Conservation (phyloP, 2,329 filamentous ascomycete species). For the Microdochium bolleyi region DNA sequence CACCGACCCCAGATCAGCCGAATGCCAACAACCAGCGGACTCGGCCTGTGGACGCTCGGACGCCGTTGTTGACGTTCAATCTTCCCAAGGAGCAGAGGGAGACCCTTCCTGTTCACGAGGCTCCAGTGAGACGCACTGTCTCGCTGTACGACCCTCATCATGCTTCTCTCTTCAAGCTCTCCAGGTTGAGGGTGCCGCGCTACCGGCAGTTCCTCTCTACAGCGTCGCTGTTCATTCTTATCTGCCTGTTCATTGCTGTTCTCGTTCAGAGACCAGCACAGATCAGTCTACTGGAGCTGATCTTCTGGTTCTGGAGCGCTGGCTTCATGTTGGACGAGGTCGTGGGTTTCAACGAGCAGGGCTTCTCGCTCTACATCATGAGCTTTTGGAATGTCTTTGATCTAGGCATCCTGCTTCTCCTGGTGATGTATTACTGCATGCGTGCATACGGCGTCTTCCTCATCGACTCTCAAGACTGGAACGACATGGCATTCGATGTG, state of each 20-base stretch:
- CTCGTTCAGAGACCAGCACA: conserved; percentile 65
- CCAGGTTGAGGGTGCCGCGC: conserved; percentile 79
- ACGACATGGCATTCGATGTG: conserved; percentile 87
- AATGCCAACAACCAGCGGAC: conserved; percentile 14
- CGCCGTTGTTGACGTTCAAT: conserved; percentile 39
- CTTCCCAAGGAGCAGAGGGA: conserved; percentile 19
- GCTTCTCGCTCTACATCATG: conserved; percentile 93
- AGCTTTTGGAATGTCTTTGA: conserved; percentile 98
- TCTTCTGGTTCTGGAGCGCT: conserved; percentile 98
- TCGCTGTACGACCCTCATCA: conserved; percentile 85
- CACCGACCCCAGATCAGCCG: conserved; percentile 15
- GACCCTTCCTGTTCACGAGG: conserved; percentile 22
- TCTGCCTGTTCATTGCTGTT: conserved; percentile 79
- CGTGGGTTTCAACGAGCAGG: conserved; percentile 93
- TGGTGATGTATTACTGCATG: conserved; percentile 85
- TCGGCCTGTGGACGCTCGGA: conserved; percentile 34
- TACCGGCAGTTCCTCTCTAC: conserved; percentile 90
- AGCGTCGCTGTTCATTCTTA: conserved; percentile 74
- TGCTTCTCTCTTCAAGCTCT: conserved; percentile 86
- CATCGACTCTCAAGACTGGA: conserved; percentile 65
- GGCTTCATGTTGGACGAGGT: conserved; percentile 96
- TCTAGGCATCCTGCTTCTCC: conserved; percentile 75
- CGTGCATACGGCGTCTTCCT: conserved; percentile 82
- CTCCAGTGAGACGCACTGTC: conserved; percentile 61
- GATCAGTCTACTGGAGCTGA: conserved; percentile 76